phyloP scores from a whole-genome alignment of 306 rosid species.

The Medicago arabica region DNA sequence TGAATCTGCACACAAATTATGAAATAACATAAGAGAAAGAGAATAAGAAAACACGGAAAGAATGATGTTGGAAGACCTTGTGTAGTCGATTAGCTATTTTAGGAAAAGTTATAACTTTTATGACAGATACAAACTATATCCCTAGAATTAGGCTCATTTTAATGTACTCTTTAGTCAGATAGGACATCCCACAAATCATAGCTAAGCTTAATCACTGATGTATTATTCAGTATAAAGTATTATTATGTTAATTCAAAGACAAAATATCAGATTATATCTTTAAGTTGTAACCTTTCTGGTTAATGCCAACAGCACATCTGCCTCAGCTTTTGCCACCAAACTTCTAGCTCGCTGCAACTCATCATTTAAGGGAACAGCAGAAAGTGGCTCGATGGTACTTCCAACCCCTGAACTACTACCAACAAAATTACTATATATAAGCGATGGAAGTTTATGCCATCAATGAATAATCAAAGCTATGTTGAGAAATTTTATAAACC shows the following conservation, averaged over 20 bases:
- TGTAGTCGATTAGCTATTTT: constrained; percentile 4
- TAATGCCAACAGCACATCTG: constrained; percentile 76
- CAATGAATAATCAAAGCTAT: constrained; percentile 34
- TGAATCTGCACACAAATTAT: constrained; percentile 69
- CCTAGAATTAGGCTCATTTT: constrained; percentile 6
- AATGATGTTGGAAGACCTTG: constrained; percentile 27
- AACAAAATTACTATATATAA: constrained; percentile 54
- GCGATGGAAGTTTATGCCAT: constrained; percentile 35
- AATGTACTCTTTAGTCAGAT: constrained; percentile 14
- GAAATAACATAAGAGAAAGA: constrained; percentile 32
- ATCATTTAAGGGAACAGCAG: constrained; percentile 84
- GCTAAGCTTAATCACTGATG: constrained; percentile 15
- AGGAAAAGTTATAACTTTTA: neutral
- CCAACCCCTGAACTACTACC: constrained; percentile 76
- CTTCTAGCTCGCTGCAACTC: constrained; percentile 86
- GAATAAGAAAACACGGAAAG: constrained; percentile 10
- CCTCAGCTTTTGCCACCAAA: constrained; percentile 81
- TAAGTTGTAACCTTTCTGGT: constrained; percentile 77
- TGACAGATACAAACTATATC: neutral
- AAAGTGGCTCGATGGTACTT: constrained; percentile 79
- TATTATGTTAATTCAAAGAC: constrained; percentile 1
- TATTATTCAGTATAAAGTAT: constrained; percentile 27
- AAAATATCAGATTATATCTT: constrained; percentile 31
- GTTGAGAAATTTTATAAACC: constrained; percentile 58
- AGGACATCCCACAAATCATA: constrained; percentile 4